Conservation (phyloP, 2,329 filamentous ascomycete species). For the Aspergillus nomiae region DNA sequence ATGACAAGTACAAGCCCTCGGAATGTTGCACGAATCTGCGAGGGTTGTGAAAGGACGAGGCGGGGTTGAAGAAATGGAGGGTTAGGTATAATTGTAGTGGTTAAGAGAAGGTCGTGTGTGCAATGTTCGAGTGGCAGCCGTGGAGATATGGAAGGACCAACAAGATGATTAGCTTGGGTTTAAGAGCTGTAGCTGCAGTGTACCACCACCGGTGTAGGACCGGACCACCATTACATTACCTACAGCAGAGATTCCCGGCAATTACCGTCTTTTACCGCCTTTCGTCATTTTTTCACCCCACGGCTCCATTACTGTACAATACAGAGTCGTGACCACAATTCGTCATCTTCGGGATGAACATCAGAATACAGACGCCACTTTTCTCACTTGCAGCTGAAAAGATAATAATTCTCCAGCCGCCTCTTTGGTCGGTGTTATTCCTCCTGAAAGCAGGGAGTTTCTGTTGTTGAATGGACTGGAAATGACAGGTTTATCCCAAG, state of each 20-base stretch:
- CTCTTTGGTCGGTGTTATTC: not conserved
- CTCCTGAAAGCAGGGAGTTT: not conserved
- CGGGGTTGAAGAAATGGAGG: slow-evolving; percentile 1
- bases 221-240: not conserved
- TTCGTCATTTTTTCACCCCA: not conserved
- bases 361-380: not conserved
- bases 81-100: slow-evolving; percentile 7
- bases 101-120: slow-evolving; percentile 9
- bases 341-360: not conserved
- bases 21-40: slow-evolving; percentile 13
- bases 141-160: slow-evolving; percentile 9
- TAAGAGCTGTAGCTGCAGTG: not conserved
- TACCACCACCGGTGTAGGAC: not conserved
- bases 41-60: slow-evolving; percentile 5
- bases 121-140: slow-evolving; percentile 3
- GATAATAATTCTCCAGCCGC: not conserved
- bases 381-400: not conserved
- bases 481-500: not conserved
- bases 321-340: not conserved
- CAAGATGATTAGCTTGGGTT: slow-evolving; percentile 2
- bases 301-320: not conserved
- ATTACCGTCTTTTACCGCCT: not conserved
- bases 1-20: slow-evolving; percentile 12
- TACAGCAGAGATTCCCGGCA: not conserved
- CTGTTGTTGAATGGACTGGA: not conserved